phyloP scores from a whole-genome alignment of 1,284 basidiomycete species.

The Melampsora americana region DNA sequence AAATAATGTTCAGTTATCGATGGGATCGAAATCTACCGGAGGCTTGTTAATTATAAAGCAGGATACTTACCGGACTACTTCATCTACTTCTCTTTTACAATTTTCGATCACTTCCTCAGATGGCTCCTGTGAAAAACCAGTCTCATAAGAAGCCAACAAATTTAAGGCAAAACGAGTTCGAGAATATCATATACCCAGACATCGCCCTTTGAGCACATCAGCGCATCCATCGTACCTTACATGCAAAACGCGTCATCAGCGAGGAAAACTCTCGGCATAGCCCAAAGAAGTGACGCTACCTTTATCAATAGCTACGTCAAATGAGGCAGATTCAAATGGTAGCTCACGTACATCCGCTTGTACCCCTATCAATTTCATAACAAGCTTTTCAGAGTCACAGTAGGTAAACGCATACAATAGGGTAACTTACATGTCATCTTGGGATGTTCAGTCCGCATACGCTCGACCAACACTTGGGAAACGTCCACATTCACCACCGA shows the following conservation, averaged over 20 bases:
- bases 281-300: slow-evolving; percentile 56
- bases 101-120: slow-evolving; percentile 70
- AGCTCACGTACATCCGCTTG: slow-evolving; percentile 82
- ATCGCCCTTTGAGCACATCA: slow-evolving; percentile 82
- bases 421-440: slow-evolving; percentile 71
- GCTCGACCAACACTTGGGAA: slow-evolving; percentile 72
- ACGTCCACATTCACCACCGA: slow-evolving; percentile 84
- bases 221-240: slow-evolving; percentile 82
- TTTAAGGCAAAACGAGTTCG: slow-evolving; percentile 16
- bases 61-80: slow-evolving; percentile 66
- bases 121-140: slow-evolving; percentile 64
- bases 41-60: slow-evolving; percentile 45
- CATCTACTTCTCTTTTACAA: slow-evolving; percentile 75
- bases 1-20: not conserved
- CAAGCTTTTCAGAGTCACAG: not conserved
- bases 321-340: slow-evolving; percentile 64
- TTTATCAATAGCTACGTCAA: slow-evolving; percentile 88
- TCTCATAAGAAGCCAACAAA: slow-evolving; percentile 3
- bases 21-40: not conserved
- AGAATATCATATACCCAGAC: slow-evolving; percentile 67
- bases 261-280: not conserved
- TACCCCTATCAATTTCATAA: slow-evolving; percentile 61
- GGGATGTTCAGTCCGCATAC: slow-evolving; percentile 71
- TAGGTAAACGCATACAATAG: not conserved
- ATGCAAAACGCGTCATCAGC: not conserved